Evolutionary conservation across 2,329 filamentous ascomycete species (phyloP).

Genomic region (Neonectria magnoliae): DNA sequence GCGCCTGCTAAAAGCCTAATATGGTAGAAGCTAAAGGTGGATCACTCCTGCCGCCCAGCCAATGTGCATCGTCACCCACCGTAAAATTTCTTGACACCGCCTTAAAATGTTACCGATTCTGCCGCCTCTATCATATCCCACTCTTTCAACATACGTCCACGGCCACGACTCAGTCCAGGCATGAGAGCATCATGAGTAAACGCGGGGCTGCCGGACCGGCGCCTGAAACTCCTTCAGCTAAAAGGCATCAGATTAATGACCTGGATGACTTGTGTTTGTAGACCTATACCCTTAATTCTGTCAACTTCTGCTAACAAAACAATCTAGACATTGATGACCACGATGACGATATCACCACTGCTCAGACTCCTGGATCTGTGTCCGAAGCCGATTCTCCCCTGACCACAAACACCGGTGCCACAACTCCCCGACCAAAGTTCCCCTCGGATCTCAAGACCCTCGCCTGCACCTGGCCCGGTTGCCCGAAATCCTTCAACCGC

Average conservation of each 20-base stretch:
- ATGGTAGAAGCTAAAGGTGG: slow-evolving; percentile 1
- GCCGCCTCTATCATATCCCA: slow-evolving; percentile 36
- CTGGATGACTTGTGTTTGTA: slow-evolving; percentile 39
- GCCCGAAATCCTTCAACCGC: slow-evolving; percentile 86
- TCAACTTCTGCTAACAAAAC: slow-evolving; percentile 20
- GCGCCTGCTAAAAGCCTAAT: slow-evolving; percentile 1
- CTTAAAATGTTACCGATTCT: slow-evolving; percentile 47
- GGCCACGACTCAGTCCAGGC: slow-evolving; percentile 2
- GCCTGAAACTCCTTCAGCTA: slow-evolving; percentile 39
- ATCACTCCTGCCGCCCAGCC: neutral
- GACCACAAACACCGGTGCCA: slow-evolving; percentile 45
- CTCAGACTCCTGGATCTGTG: slow-evolving; percentile 47
- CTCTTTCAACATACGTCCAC: slow-evolving; percentile 15
- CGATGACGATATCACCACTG: slow-evolving; percentile 47
- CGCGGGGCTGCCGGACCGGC: slow-evolving; percentile 41
- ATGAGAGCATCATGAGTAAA: slow-evolving; percentile 48
- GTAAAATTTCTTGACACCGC: slow-evolving; percentile 47
- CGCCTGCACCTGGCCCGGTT: slow-evolving; percentile 77
- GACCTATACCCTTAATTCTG: neutral
- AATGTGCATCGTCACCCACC: slow-evolving; percentile 42
- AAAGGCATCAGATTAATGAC: slow-evolving; percentile 37
- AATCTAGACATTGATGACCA: slow-evolving; percentile 44
- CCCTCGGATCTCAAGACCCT: slow-evolving; percentile 82
- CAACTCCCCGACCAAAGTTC: slow-evolving; percentile 61
- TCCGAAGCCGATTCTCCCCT: slow-evolving; percentile 46